Evolutionary conservation across 352 stramenopile species (phyloP).

Genomic region (Phytophthora sp.): DNA sequence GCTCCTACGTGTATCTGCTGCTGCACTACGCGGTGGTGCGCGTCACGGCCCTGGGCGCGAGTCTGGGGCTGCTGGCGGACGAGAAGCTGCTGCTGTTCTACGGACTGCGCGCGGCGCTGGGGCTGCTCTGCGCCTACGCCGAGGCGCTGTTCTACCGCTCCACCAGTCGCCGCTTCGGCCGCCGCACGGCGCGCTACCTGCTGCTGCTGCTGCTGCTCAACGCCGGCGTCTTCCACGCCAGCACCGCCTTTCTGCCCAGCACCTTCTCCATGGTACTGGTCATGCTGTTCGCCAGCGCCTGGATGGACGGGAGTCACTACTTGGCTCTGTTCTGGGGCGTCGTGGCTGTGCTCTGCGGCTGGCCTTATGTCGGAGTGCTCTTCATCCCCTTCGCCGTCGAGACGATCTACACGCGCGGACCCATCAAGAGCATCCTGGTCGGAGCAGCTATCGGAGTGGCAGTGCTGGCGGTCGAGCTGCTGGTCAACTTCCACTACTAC

Average conservation of each 20-base stretch:
- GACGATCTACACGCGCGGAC: conserved; percentile 57
- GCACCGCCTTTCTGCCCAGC: conserved; percentile 93
- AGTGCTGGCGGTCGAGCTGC: conserved; percentile 83
- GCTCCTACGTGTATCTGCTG: conserved; percentile 95
- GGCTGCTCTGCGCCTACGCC: conserved; percentile 72
- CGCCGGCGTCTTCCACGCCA: conserved; percentile 93
- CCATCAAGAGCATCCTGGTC: conserved; percentile 55
- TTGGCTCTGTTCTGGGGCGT: conserved; percentile 87
- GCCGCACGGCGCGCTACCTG: conserved; percentile 64
- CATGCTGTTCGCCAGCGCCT: conserved; percentile 77
- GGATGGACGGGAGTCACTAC: conserved; percentile 80
- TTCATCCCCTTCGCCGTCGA: conserved; percentile 95
- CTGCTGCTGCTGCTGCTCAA: conserved; percentile 86
- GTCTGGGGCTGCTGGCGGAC: conserved; percentile 37
- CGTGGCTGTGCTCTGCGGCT: conserved; percentile 94
- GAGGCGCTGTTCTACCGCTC: conserved; percentile 90
- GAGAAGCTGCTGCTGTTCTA: conserved; percentile 92
- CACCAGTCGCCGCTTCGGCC: conserved; percentile 64
- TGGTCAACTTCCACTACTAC: conserved; percentile 86
- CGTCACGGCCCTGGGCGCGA: conserved; percentile 43
- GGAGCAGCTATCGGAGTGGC: conserved; percentile 67
- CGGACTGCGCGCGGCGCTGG: conserved; percentile 83
- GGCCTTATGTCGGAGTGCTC: conserved; percentile 97
- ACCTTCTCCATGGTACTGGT: conserved; percentile 90
- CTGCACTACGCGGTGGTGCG: conserved; percentile 63